Percentiles rank a stretch among this genome's conserved stretches.
phyloP scores from a whole-genome alignment of 306 rosid species.

The Cicer yamashitae region DNA sequence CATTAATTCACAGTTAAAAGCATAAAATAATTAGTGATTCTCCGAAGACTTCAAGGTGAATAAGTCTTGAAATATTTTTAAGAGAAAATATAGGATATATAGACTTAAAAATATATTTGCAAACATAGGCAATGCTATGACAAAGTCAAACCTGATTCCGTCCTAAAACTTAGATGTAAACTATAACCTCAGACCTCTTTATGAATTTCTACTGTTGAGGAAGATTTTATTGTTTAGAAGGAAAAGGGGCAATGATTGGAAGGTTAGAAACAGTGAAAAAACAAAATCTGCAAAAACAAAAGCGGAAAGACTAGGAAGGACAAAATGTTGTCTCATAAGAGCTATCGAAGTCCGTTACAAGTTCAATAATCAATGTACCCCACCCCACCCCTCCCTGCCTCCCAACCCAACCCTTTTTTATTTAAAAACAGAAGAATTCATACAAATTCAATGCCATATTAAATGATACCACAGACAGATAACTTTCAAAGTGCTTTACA shows the following conservation, averaged over 20 bases:
- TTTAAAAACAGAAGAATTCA: neutral
- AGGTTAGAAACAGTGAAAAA: neutral
- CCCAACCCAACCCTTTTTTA: neutral
- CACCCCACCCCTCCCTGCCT: neutral
- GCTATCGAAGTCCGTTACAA: conserved; percentile 10
- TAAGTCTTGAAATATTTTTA: neutral
- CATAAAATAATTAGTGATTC: neutral
- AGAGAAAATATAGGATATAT: neutral
- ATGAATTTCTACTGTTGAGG: neutral
- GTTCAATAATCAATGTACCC: conserved; percentile 6
- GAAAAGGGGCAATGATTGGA: neutral
- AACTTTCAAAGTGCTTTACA: neutral
- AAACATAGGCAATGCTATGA: neutral
- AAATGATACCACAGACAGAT: neutral
- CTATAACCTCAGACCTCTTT: neutral
- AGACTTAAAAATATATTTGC: neutral
- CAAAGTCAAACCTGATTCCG: neutral
- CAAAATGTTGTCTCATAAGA: neutral
- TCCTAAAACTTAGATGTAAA: neutral
- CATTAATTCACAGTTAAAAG: neutral
- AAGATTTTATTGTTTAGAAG: neutral
- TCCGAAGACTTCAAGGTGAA: neutral
- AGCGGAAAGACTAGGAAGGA: neutral
- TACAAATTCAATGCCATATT: neutral
- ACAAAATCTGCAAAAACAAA: neutral